Conservation (phyloP, 768 basidiomycete genomes). For the Serendipita sp. region DNA sequence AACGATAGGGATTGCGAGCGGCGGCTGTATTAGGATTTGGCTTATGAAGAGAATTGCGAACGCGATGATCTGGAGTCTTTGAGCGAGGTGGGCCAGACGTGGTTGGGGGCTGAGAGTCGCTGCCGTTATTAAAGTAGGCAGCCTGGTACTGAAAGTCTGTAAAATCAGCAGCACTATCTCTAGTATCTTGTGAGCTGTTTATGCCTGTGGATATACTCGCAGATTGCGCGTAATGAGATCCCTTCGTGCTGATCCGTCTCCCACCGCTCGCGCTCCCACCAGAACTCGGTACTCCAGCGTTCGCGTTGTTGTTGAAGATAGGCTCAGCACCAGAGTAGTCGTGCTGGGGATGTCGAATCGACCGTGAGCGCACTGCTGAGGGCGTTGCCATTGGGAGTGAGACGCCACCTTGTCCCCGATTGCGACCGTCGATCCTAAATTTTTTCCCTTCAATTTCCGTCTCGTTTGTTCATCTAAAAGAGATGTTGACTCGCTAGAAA, state of each 20-base stretch:
- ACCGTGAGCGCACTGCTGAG: neutral
- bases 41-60: conserved; percentile 1
- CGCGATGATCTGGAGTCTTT: neutral
- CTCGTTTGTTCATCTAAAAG: too few relatives aligned
- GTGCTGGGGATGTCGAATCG: conserved; percentile 3
- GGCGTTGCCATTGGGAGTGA: neutral
- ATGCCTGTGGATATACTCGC: too few relatives aligned
- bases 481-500: too few relatives aligned
- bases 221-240: neutral
- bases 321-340: neutral
- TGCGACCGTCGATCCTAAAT: too few relatives aligned
- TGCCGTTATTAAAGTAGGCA: neutral
- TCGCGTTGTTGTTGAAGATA: neutral
- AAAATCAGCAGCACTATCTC: neutral
- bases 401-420: too few relatives aligned
- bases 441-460: too few relatives aligned
- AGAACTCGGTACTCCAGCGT: neutral
- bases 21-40: neutral
- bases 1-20: neutral
- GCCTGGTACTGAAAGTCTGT: neutral
- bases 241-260: neutral
- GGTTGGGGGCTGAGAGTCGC: conserved; percentile 1
- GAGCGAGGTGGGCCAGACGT: neutral
- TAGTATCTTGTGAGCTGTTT: too few relatives aligned
- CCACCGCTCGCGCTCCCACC: neutral